Evolutionary conservation across 208 protist species (phyloP), one percentile per base, ranked within the genome.

Genomic region (Leishmania turanica): DNA sequence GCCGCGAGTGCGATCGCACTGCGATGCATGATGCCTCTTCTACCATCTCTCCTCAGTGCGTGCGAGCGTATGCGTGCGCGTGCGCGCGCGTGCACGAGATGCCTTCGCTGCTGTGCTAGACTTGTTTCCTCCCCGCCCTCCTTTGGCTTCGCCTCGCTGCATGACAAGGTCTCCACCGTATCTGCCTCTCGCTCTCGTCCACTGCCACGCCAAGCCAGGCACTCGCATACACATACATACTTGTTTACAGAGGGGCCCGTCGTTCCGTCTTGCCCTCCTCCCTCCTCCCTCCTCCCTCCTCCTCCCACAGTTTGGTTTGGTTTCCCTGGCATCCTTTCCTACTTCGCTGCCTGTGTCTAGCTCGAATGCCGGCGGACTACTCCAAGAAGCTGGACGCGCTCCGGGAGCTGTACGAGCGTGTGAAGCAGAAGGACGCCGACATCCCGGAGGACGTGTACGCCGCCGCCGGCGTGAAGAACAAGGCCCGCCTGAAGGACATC

Each of bases 401-500:
- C 42, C 91, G 91, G 47, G 81, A 91, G 75, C 83, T 96, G 40
- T 92, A 92, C 49, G 90, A 90, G 64, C 78, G 88, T 9, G 74
- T 96, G 77, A 85, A 92, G 85, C 84, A 89, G 66, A 96, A 96
- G 84, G 87, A 92, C 27, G 74, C 62, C 27, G 77, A 88, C 49
- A 81, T 92, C 45, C 87, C 87, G 7, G 84, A 85, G n/a, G 77
- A 53, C 17, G 64, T 88, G 64, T 95, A 90, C 83, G 75, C n/a
- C 24, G 79, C 74, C 37, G 95, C 92, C 24, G 92, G 92, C 34
- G 69, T 97, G 72, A 96, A 93, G 81, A 77, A 86, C 73, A 94
- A 94, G 71, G 84, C 90, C 31, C 95, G 95, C 66, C 70, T 98
- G 64, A 99, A 99, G 89, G 96, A 98, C 70, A 91, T 99, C 24